phyloP scores from a whole-genome alignment of 805 yeast genomes.

The Komagataella kurtzmanii region DNA sequence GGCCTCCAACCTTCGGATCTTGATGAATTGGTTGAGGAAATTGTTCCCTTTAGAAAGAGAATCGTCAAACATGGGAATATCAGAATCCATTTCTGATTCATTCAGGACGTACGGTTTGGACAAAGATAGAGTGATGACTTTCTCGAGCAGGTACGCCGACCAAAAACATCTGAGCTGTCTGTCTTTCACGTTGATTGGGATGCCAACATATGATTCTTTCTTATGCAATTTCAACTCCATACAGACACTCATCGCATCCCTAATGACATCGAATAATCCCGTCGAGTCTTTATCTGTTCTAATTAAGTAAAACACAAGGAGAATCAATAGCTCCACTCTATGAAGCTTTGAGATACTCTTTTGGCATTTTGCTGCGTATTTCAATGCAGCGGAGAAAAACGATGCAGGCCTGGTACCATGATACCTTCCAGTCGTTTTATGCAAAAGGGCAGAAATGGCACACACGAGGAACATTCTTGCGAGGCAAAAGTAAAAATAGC shows the following conservation, averaged over 20 bases:
- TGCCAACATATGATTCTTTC: constrained; percentile 18
- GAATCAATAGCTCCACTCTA: constrained; percentile 36
- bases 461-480: constrained; percentile 44
- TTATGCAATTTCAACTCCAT: constrained; percentile 22
- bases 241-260: constrained; percentile 37
- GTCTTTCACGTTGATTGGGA: constrained; percentile 14
- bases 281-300: constrained; percentile 50
- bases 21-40: constrained; percentile 44
- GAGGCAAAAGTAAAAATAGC: constrained; percentile 36
- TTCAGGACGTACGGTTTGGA: constrained; percentile 42
- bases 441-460: constrained; percentile 36
- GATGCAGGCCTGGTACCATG: constrained; percentile 40
- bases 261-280: constrained; percentile 36
- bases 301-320: constrained; percentile 40
- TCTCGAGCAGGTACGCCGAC: constrained; percentile 50
- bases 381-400: constrained; percentile 44
- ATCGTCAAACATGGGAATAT: constrained; percentile 35
- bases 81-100: constrained; percentile 33
- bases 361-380: constrained; percentile 35
- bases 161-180: constrained; percentile 43
- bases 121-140: constrained; percentile 48
- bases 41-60: constrained; percentile 24
- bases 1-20: constrained; percentile 45
- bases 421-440: constrained; percentile 43
- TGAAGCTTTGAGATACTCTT: constrained; percentile 24